Evolutionary conservation across 345 rosid genomes (phyloP), one percentile per base, ranked within the genome.

Genomic region (Populus davidiana): DNA sequence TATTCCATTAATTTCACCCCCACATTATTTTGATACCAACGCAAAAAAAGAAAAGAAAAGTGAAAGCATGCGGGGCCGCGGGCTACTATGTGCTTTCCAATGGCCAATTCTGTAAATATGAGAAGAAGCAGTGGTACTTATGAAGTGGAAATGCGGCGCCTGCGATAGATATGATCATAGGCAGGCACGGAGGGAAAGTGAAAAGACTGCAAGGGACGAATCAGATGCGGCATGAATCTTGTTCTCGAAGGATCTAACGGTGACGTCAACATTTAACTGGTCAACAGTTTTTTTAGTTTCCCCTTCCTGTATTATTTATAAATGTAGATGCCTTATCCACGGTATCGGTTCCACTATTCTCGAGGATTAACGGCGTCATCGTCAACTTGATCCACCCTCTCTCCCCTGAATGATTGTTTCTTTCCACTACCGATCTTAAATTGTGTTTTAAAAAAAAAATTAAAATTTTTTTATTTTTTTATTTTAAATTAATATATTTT

Each of bases 81-180:
- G 25, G 43, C 35, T 20, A 44, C 35, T 12, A 11, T 0, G 33
- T 9, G 72, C 31, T 9, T 0, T 62, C 23, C 0, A 33, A 63
- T 79, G 79, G 86, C 83, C 10, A 77, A 23, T 0, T 0, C 2
- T 6, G 84, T 78, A 49, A 78, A 70, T 67, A 17, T 2, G 14
- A 1, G 1, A 11, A 23, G 38, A 36, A 56, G 6, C 2, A 14
- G 70, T 11, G 77, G 82, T 29, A 4, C 0, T 13, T 5, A 35
- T 11, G 29, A 70, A 65, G 64, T 2, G 31, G 33, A 77, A 83
- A 80, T 81, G 43, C 87, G 85, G 87, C 81, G 82, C 27, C 43
- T 35, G 49, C 62, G 59, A 10, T 0, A 72, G 27, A 4, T 21
- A 5, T 5, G 76, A 38, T 12, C 17, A 35, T 4, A n/a, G 1